Evolutionary conservation across 176 grass and related monocot species (phyloP), one percentile per base, ranked within the genome.

Genomic region (Urochloa ruziziensis): DNA sequence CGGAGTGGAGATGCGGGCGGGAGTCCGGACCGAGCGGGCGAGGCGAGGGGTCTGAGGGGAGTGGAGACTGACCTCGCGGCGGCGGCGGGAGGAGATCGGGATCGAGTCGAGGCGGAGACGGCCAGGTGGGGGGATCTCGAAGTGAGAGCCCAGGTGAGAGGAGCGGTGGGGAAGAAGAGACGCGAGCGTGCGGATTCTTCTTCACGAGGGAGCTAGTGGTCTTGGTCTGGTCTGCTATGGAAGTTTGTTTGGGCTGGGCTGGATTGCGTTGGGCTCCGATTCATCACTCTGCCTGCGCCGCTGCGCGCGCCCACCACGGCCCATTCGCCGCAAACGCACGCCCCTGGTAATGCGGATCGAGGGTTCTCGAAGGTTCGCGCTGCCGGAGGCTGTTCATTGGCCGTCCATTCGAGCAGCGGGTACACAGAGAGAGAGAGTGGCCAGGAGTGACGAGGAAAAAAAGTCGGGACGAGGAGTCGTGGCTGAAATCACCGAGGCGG

Each of bases 11-110:
- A 19, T 18, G 71, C 30, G 71, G 71, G 71, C 1, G 32, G 18
- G 49, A 24, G 32, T 7, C 49, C 72, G 7, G 29, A 6, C 32
- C 29, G 17, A 30, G 70, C 17, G 19, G 72, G 19, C 11, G 30
- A 47, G 24, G 29, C 68, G 40, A 28, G 68, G 21, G 19, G 70
- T 6, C 5, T 5, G 21, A 48, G 71, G 30, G 21, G 8, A 29
- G 70, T 9, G 42, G 13, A 5, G 48, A 75, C 72, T 56, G 49
- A 75, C 72, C 72, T 75, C 72, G 72, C 49, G 72, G 49, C 32
- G 66, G 14, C 13, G 44, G 58, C 62, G 16, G 49, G 17, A 28
- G 48, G 49, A 56, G 72, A 73, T 73, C 70, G 72, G 52, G 48
- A 32, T 4, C 29, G 47, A 72, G 63, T 4, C 29, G 47, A 72